These are phyloP conservation scores for Linnemannia schmuckeri DNA, from an alignment of 192 early-diverging fungal species.

Conservation along the genomic window DNA sequence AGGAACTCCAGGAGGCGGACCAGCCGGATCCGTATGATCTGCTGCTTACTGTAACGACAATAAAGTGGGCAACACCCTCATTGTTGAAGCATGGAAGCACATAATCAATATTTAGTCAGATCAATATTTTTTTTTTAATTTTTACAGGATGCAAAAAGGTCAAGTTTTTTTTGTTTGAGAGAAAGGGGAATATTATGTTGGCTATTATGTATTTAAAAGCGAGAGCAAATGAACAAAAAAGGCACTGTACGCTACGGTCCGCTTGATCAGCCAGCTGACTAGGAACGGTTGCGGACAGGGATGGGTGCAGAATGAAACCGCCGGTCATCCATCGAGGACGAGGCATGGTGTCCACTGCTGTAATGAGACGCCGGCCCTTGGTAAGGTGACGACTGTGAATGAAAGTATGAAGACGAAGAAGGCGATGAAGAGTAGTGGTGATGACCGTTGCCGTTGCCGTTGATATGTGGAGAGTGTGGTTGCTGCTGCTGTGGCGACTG, in stretches of 20 bases:
- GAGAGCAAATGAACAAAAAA: not conserved
- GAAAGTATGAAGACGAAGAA: constrained; percentile 40
- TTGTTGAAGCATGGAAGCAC: too few species aligned
- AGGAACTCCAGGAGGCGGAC: constrained; percentile 3
- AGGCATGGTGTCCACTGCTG: constrained; percentile 21
- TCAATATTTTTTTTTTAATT: not conserved
- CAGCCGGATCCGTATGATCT: not conserved
- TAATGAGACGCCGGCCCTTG: constrained; percentile 13
- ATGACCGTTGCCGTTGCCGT: constrained; percentile 5
- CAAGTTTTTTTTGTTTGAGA: constrained; percentile 7
- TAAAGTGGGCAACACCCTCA: not conserved
- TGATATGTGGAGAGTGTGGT: constrained; percentile 36
- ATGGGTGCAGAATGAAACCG: constrained; percentile 54
- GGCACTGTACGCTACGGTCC: not conserved
- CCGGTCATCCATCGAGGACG: constrained; percentile 35
- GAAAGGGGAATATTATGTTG: not conserved
- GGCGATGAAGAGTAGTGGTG: constrained; percentile 50
- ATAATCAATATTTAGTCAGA: too few species aligned
- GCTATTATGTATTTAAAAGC: not conserved
- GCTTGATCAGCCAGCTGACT: not conserved
- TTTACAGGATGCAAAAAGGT: not conserved
- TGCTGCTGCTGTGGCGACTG: constrained; percentile 18
- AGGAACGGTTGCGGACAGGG: constrained; percentile 47
- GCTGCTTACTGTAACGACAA: not conserved
- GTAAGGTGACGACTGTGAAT: constrained; percentile 6